Conservation (phyloP, 2,329 filamentous ascomycete species). For the Aureobasidium sp. region DNA sequence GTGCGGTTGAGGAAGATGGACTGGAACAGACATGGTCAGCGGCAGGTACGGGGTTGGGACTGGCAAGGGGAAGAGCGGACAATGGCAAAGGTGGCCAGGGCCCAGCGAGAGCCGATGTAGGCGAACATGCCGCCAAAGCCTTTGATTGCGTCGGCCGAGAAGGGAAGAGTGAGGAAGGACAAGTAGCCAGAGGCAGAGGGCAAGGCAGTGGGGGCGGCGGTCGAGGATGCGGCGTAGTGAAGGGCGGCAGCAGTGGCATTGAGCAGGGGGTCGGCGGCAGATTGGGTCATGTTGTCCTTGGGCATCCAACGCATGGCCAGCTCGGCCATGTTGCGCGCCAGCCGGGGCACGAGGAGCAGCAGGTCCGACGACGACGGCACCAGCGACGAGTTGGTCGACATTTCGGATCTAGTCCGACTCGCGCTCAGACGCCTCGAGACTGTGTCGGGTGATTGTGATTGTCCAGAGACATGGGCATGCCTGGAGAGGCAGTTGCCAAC, state of each 20-base stretch:
- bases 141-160: conserved; percentile 48
- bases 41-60: not conserved
- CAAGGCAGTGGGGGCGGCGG: conserved; percentile 13
- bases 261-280: conserved; percentile 26
- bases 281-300: conserved; percentile 47
- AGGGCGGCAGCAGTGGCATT: conserved; percentile 36
- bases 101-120: conserved; percentile 90
- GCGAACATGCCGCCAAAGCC: conserved; percentile 81
- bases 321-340: conserved; percentile 62
- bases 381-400: conserved; percentile 4
- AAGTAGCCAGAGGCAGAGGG: conserved; percentile 6
- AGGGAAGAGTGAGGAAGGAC: conserved; percentile 20
- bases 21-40: conserved; percentile 30
- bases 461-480: not conserved
- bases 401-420: not conserved
- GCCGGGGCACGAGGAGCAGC: conserved; percentile 61
- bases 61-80: conserved; percentile 31
- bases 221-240: conserved; percentile 34
- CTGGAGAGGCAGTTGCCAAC: not conserved
- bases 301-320: conserved; percentile 49
- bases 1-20: conserved; percentile 85
- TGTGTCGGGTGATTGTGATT: not conserved
- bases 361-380: conserved; percentile 42
- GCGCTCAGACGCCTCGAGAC: not conserved
- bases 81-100: conserved; percentile 76